These are phyloP conservation scores for Eremothecium coryli DNA, from an alignment of 1,139 yeast genomes.

Conservation along the genomic window DNA sequence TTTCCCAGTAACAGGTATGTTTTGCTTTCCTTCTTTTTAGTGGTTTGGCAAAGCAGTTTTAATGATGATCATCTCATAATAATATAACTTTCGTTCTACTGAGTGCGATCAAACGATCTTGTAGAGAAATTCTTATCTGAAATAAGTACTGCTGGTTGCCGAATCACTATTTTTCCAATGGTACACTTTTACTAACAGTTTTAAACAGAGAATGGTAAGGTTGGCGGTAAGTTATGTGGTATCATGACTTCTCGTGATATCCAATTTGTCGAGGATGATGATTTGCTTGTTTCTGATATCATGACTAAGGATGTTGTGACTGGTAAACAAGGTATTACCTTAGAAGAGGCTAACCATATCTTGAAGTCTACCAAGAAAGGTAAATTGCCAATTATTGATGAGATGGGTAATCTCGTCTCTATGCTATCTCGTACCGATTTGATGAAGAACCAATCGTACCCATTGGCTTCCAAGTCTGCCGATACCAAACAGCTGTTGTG, in stretches of 20 bases:
- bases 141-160: conserved; percentile 2
- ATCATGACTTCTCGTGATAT: conserved; percentile 95
- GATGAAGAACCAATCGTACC: conserved; percentile 90
- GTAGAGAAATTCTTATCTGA: conserved; percentile 50
- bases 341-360: conserved; percentile 80
- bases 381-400: conserved; percentile 87
- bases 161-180: neutral
- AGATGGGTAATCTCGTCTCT: conserved; percentile 66
- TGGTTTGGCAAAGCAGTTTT: neutral
- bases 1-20: conserved; percentile 99
- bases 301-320: conserved; percentile 89
- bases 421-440: conserved; percentile 92
- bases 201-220: conserved; percentile 62
- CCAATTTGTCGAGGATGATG: conserved; percentile 78
- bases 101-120: conserved; percentile 94
- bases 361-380: conserved; percentile 94
- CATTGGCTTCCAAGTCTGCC: conserved; percentile 88
- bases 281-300: conserved; percentile 56
- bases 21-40: conserved; percentile 5
- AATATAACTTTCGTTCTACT: conserved; percentile 99
- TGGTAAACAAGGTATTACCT: conserved; percentile 71
- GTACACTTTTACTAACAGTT: neutral
- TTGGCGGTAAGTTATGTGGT: conserved; percentile 87
- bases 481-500: conserved; percentile 91
- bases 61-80: conserved; percentile 52